Base-by-base conservation (phyloP, 1,284 basidiomycete genomes). In the Ganoderma lucidum region DNA sequence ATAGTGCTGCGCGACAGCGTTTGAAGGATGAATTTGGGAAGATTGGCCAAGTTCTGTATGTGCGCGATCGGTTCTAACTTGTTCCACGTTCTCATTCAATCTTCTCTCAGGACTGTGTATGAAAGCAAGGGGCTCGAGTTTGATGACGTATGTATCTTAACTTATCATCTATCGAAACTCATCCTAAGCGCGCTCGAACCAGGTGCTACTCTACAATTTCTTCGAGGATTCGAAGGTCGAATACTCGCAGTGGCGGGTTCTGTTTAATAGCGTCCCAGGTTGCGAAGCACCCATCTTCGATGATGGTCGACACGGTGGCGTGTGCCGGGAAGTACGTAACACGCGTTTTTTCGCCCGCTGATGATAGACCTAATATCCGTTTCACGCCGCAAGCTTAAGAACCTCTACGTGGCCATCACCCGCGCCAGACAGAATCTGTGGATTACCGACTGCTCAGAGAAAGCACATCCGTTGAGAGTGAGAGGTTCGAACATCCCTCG, bases 121-220 rank as follows among this genome's bases (percentile, higher is more conserved):
- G 90, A 93, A 58, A 89, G 87, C 82, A 93, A 93, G 77, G 91
- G 92, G 0, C 80, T 92, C 0, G 91, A 93, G 74, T 93, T 92
- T 73, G 85, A 92, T 72, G 91, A 92, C 67, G 90, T 90, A 71
- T 65, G 83, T 12, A 35, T 42, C 28, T 8, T 0, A 12, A 9
- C 37, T 51, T 8, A 9, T 66, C 12, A 10, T 44, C 41, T 30
- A 17, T 42, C 35, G 55, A 39, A 45, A 51, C 37, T n/a, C 42
- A 59, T 56, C 30, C 63, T 1, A 35, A 35, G 35, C 35, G 1
- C 35, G 35, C 35, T 35, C 35, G 35, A 1, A 1, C 35, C 73
- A 92, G 89, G 91, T 93, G 6, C 80, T 93, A 2, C 75, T 93
- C 3, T 92, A 89, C 73, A 87, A 92, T 68, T 92, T 92, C 78